phyloP scores from a whole-genome alignment of 495 filamentous ascomycete species.

The Neurospora discreta region DNA sequence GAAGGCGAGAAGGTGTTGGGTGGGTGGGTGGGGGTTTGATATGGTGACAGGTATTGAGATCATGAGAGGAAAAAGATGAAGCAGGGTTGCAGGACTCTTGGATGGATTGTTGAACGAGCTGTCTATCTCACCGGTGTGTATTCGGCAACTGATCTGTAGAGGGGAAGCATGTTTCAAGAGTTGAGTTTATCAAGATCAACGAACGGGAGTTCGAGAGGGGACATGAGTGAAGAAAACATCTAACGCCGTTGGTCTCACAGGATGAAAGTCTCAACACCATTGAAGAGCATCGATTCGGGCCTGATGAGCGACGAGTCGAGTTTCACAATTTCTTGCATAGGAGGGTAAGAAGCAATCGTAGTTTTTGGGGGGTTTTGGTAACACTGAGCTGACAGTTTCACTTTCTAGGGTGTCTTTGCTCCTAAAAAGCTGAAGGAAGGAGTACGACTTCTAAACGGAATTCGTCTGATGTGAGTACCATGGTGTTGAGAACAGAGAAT shows the following conservation, averaged over 20 bases:
- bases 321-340: constrained; percentile 43
- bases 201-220: neutral
- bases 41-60: neutral
- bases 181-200: neutral
- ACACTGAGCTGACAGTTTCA: neutral
- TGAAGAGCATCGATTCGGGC: constrained; percentile 34
- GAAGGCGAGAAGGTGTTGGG: neutral
- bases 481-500: neutral
- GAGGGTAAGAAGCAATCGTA: constrained; percentile 23
- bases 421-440: constrained; percentile 28
- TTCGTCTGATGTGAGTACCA: constrained; percentile 38
- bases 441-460: constrained; percentile 29
- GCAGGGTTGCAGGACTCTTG: neutral
- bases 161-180: neutral
- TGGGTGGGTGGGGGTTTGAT: neutral
- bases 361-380: neutral
- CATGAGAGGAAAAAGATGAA: neutral
- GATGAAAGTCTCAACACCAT: constrained; percentile 30
- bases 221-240: neutral
- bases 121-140: neutral
- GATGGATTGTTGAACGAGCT: neutral
- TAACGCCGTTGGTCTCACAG: constrained; percentile 7
- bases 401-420: constrained; percentile 35
- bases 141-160: neutral
- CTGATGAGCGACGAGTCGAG: constrained; percentile 33